A percentile compares a stretch with the other conserved stretches of the same genome.
Evolutionary conservation across 345 rosid genomes (phyloP).

Genomic region (Barbarea vulgaris): DNA sequence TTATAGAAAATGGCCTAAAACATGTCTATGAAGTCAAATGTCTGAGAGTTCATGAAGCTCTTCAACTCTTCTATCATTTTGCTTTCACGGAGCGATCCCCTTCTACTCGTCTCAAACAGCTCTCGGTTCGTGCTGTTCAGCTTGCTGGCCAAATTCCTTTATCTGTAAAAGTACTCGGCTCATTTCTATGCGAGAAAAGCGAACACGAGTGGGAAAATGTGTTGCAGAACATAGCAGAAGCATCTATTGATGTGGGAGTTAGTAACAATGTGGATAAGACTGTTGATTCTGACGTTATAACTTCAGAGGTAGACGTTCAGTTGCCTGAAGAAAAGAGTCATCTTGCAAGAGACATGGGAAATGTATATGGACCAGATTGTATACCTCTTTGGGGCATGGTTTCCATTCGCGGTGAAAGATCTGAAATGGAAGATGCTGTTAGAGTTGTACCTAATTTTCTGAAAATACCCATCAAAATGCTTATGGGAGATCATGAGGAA

Average conservation of each 20-base stretch:
- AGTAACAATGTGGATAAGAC: not conserved
- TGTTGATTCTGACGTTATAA: no score
- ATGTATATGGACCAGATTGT: no score
- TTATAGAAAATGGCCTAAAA: not conserved
- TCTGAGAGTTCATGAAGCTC: not conserved
- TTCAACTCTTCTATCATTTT: constrained; percentile 1
- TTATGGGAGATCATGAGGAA: no score
- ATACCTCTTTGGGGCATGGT: no score
- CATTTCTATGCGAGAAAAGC: not conserved
- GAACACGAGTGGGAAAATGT: not conserved
- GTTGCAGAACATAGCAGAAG: not conserved
- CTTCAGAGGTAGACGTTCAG: no score
- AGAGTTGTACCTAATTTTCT: no score
- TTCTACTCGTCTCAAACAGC: not conserved
- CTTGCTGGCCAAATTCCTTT: not conserved
- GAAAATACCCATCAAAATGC: no score
- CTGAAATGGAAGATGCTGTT: no score
- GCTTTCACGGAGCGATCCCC: not conserved
- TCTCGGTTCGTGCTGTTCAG: not conserved
- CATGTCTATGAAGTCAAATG: not conserved
- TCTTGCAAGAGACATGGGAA: no score
- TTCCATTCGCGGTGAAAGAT: no score
- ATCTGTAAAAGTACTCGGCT: not conserved
- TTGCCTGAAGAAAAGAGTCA: no score
- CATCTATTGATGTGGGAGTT: not conserved